These are phyloP conservation scores for Canna indica DNA, from an alignment of 176 grass and related monocot species.

Conservation along the genomic window DNA sequence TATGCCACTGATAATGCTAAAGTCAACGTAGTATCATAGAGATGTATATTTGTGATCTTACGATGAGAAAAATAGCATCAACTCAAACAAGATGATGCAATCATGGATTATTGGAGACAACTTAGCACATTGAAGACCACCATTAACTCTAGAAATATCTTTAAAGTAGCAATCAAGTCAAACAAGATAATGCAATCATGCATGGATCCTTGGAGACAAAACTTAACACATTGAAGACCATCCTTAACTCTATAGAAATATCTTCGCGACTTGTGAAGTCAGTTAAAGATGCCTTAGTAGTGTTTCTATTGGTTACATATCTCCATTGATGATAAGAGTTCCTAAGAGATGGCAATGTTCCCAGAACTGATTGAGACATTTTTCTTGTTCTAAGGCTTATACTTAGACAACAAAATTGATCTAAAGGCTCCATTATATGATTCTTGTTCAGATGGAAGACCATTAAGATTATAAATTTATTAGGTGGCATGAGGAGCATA, in stretches of 20 bases:
- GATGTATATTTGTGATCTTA: background rate
- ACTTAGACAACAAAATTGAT: background rate
- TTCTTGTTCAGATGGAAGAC: background rate
- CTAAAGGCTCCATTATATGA: background rate
- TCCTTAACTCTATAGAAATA: no score
- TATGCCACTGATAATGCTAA: conserved; percentile 1
- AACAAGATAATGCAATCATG: background rate
- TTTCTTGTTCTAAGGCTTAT: background rate
- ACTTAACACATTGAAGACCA: background rate
- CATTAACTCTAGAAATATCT: background rate
- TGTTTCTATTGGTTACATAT: background rate
- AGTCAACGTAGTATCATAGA: background rate
- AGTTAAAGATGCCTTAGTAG: background rate
- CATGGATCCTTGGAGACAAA: background rate
- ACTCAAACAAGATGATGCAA: background rate
- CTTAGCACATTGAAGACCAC: background rate
- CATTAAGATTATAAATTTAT: background rate
- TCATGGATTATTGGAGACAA: background rate
- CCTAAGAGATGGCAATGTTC: background rate
- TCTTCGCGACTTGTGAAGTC: background rate
- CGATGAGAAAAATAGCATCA: background rate
- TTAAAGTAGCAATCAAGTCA: background rate
- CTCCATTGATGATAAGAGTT: background rate
- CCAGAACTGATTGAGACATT: background rate
- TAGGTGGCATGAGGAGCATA: background rate